phyloP scores from a whole-genome alignment of 2,329 filamentous ascomycete genomes.

The Pseudogymnoascus sp. region DNA sequence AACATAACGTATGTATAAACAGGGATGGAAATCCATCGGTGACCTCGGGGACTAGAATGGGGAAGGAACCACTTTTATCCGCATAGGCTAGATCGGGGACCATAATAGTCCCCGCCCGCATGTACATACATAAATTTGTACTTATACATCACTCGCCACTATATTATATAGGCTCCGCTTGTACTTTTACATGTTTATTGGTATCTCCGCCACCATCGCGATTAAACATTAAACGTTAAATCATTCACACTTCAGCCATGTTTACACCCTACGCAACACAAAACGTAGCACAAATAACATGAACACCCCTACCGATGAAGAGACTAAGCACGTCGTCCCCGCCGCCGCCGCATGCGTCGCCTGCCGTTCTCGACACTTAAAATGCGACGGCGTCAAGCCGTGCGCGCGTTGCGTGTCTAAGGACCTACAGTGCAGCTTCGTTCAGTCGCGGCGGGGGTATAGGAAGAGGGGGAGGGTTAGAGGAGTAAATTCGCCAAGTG shows the following conservation, averaged over 20 bases:
- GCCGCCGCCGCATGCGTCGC: conserved; percentile 22
- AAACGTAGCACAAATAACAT: background rate
- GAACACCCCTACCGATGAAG: background rate
- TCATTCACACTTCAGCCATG: background rate
- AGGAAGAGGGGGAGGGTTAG: conserved; percentile 35
- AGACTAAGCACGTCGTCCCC: background rate
- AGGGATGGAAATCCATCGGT: background rate
- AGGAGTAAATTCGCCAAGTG: background rate
- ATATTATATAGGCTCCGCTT: background rate
- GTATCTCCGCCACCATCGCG: background rate
- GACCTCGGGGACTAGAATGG: background rate
- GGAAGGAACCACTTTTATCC: background rate
- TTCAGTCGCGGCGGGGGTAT: conserved; percentile 68
- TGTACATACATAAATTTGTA: background rate
- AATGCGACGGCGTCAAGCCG: conserved; percentile 65
- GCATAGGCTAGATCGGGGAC: background rate
- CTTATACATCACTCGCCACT: background rate
- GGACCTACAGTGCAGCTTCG: conserved; percentile 60
- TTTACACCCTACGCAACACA: background rate
- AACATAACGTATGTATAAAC: background rate
- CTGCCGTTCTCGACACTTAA: conserved; percentile 53
- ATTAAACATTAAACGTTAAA: background rate
- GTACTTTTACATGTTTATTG: background rate
- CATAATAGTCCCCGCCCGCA: background rate
- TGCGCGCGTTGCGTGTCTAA: conserved; percentile 60